Percentiles rank a stretch among this genome's conserved stretches.
Conservation (phyloP, 345 rosid genomes). For the Salix udensis region DNA sequence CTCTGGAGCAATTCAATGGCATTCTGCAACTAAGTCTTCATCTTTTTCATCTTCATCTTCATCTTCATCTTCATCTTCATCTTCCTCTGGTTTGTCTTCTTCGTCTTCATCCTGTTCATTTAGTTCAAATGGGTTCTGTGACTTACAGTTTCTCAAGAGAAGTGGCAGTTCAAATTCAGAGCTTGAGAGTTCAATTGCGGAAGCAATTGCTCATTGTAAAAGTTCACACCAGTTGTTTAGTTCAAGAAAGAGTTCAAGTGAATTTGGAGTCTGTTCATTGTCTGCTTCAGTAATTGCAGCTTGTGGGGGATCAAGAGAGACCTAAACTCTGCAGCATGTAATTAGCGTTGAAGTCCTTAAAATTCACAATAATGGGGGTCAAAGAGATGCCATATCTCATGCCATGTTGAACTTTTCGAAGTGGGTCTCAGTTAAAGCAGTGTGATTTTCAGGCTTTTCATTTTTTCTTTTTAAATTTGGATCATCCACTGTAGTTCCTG, state of each 20-base stretch:
- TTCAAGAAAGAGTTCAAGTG: constrained; percentile 36
- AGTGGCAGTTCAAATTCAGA: constrained; percentile 57
- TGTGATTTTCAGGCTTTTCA: background rate
- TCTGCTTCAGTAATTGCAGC: constrained; percentile 39
- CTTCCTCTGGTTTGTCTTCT: constrained; percentile 45
- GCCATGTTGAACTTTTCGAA: constrained; percentile 4
- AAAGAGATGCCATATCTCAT: background rate
- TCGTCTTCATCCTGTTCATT: constrained; percentile 63
- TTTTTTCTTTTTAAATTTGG: background rate
- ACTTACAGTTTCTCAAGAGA: constrained; percentile 55
- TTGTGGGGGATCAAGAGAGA: constrained; percentile 37
- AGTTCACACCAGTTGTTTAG: constrained; percentile 44
- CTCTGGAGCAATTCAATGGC: constrained; percentile 71
- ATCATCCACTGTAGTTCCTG: background rate
- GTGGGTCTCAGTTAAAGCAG: background rate
- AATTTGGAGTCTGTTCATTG: constrained; percentile 37
- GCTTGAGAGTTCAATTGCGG: constrained; percentile 66
- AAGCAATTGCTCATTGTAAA: constrained; percentile 93
- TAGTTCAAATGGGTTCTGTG: constrained; percentile 47
- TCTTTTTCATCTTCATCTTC: background rate
- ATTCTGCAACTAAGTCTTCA: constrained; percentile 42
- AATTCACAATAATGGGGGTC: background rate
- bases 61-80: constrained; percentile 34
- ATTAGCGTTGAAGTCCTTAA: constrained; percentile 7
- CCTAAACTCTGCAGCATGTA: constrained; percentile 28